Conservation (phyloP, 768 basidiomycete genomes). For the Plicaturopsis crispa region DNA sequence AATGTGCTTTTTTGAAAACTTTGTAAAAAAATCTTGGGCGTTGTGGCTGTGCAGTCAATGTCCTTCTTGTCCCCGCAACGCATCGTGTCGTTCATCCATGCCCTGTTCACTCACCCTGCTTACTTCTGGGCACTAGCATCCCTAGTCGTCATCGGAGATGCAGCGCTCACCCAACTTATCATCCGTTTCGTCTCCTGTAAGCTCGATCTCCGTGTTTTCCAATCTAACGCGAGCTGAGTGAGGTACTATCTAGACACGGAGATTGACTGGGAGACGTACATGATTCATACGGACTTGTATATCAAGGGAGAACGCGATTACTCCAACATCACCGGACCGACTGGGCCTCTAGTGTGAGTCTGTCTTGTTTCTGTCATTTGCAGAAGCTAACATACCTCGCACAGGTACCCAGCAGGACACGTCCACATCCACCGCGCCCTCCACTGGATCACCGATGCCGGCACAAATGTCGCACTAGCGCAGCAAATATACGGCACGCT, state of each 20-base stretch:
- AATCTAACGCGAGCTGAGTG: conserved; percentile 8
- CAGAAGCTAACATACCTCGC: conserved; percentile 3
- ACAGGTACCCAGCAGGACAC: conserved; percentile 93
- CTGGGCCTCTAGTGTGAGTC: conserved; percentile 85
- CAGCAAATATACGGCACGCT: conserved; percentile 76
- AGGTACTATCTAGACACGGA: conserved; percentile 68
- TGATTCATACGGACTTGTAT: conserved; percentile 78
- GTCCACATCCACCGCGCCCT: conserved; percentile 75
- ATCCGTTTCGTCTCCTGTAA: conserved; percentile 79
- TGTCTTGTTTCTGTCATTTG: background rate
- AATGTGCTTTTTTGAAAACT: background rate
- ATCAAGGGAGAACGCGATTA: conserved; percentile 81
- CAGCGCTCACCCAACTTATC: conserved; percentile 69
- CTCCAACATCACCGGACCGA: conserved; percentile 74
- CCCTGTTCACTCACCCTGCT: conserved; percentile 41
- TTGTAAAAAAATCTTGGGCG: too few species aligned
- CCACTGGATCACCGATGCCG: conserved; percentile 53
- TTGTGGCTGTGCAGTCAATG: too few species aligned
- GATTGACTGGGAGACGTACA: conserved; percentile 97
- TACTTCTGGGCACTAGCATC: conserved; percentile 65
- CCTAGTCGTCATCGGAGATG: conserved; percentile 68
- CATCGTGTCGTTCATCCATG: background rate
- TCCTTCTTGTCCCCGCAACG: too few species aligned
- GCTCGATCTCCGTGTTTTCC: conserved; percentile 26
- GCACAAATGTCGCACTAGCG: conserved; percentile 49